Evolutionary conservation across 805 yeast genomes (phyloP), one percentile per base, ranked within the genome.

Genomic region (Sporopachydermia lactativora): DNA sequence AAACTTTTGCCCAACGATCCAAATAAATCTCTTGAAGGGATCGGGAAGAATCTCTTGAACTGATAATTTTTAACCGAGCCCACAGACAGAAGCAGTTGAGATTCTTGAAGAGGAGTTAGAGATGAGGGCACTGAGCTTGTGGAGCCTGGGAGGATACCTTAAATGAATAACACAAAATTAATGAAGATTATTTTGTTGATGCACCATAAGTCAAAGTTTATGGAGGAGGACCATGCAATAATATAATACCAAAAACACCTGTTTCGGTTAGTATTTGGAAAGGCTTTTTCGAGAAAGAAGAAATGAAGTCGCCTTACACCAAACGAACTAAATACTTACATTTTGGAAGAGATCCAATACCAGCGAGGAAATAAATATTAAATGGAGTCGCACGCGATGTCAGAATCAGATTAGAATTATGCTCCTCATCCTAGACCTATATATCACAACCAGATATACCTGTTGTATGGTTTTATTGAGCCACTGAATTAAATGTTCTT

Each of bases 71-170:
- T 8, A 24, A 24, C 31, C 8, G 13, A 24, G 31, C 8, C 13
- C 13, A n/a, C n/a, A n/a, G n/a, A 24, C n/a, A 24, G n/a, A 24
- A 24, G n/a, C 31, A 24, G 31, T 24, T 24, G 31, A 24, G n/a
- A 24, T 24, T n/a, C 31, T 24, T 8, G 31, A 24, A 24, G 31
- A 24, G 31, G 31, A 24, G 8, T 24, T 24, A 24, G 31, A 24
- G 31, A 24, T 24, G n/a, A 24, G 31, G 31, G 13, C n/a, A 24
- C 8, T 24, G 31, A 24, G 31, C 31, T 24, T 24, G 31, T 24
- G 31, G 31, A 24, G 31, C 31, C 31, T 24, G 31, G 31, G 31
- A 24, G 31, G 31, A 24, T 24, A 24, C n/a, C 31, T 24, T 24
- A 24, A 24, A 24, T 24, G 31, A 24, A 24, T 8, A 24, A 24